Base-by-base conservation (phyloP, 2,329 filamentous ascomycete species). In the Pseudogymnoascus sp. region DNA sequence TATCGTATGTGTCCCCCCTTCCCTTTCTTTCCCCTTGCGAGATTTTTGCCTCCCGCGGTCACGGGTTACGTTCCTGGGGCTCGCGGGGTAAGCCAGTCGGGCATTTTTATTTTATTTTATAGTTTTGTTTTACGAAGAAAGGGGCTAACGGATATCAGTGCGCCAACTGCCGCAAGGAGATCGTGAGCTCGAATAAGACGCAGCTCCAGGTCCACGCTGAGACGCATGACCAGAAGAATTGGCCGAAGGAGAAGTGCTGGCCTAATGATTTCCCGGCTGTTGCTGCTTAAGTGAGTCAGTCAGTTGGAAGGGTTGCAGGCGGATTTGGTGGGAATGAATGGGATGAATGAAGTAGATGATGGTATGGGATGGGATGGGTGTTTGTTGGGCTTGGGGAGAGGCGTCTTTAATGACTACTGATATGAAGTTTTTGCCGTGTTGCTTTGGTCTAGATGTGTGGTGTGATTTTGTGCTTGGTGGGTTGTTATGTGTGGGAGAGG, bases 211-310 rank as follows among this genome's bases (percentile, higher is more conserved):
- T 76, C n/a, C 80, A 83, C 65, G 80, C 80, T 11, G 67, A 70
- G 59, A 82, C 78, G 4, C 80, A 83, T 66, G 74, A 77, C 64
- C 71, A 75, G 25, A 77, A 77, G 63, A 62, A 70, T 3, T 82
- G 80, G 80, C 71, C 79, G 0, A 82, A 81, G 74, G 79, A 82
- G 74, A 82, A 82, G 74, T 83, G 80, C 74, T 83, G 78, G 76
- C 80, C 80, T 2, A 78, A 78, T 59, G 78, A 80, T 58, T 80
- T 78, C 64, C 62, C 67, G 32, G 60, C 61, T 34, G 57, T 58
- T 47, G 64, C n/a, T n/a, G n/a, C 58, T 65, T 30, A 63, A 65
- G 41, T 39, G 47, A 57, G 60, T 47, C 22, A 35, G 14, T 16
- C 30, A 4, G 20, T 11, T 16, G 38, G 47, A 25, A 16, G 20